Evolutionary conservation across 768 basidiomycete species (phyloP).

Genomic region (Holtermannia corniformis): DNA sequence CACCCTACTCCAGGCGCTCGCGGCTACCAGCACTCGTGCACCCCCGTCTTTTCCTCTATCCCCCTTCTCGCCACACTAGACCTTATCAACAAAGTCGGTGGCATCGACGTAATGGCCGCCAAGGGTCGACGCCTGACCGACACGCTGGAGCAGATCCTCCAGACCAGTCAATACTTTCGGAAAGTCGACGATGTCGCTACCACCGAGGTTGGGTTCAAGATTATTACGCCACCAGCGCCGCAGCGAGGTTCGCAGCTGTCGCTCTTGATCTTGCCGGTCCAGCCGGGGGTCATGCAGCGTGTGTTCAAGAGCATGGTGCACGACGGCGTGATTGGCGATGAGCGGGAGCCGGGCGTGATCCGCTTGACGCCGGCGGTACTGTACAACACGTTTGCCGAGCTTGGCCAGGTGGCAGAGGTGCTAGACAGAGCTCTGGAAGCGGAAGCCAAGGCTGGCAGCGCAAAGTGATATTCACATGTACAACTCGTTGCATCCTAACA

Average conservation of each 20-base stretch:
- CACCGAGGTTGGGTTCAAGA: slow-evolving; percentile 61
- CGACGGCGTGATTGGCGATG: slow-evolving; percentile 81
- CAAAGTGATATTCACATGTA: too few relatives aligned
- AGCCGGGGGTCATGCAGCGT: slow-evolving; percentile 57
- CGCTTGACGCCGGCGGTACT: slow-evolving; percentile 75
- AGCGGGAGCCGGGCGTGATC: slow-evolving; percentile 84
- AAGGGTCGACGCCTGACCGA: slow-evolving; percentile 64
- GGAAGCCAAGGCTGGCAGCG: slow-evolving; percentile 15
- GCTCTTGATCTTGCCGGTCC: slow-evolving; percentile 57
- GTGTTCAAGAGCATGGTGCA: slow-evolving; percentile 55
- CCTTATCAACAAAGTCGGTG: slow-evolving; percentile 67
- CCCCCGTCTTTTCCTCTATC: slow-evolving; percentile 66
- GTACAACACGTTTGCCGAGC: slow-evolving; percentile 76
- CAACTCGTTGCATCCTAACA: too few relatives aligned
- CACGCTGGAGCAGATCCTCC: slow-evolving; percentile 58
- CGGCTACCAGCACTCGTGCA: slow-evolving; percentile 94
- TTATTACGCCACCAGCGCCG: slow-evolving; percentile 69
- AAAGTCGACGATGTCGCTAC: slow-evolving; percentile 33
- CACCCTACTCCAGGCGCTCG: slow-evolving; percentile 79
- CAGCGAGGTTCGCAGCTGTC: slow-evolving; percentile 81
- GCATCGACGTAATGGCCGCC: slow-evolving; percentile 57
- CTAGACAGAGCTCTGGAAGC: slow-evolving; percentile 49
- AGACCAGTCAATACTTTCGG: slow-evolving; percentile 54
- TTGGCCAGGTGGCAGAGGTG: slow-evolving; percentile 56
- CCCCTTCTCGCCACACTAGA: slow-evolving; percentile 75